Evolutionary conservation across 1,284 basidiomycete genomes (phyloP).

Genomic region (Moesziomyces antarcticus): DNA sequence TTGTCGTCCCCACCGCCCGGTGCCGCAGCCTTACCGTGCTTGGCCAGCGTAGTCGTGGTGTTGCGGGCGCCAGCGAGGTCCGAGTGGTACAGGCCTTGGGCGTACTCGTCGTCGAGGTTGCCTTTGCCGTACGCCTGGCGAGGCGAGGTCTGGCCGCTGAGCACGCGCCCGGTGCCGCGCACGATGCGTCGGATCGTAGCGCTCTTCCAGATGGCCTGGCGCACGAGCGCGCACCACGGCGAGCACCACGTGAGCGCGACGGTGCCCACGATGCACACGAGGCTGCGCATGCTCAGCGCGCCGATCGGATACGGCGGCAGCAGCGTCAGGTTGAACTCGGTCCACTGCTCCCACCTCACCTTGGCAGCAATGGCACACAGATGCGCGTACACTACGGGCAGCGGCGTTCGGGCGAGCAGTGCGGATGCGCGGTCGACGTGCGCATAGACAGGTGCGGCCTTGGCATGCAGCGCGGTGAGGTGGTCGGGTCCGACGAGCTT

Average conservation of each 20-base stretch:
- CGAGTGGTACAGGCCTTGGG: constrained; percentile 22
- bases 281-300: constrained; percentile 56
- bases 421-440: constrained; percentile 13
- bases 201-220: constrained; percentile 64
- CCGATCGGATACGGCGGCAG: constrained; percentile 65
- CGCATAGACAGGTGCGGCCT: constrained; percentile 22
- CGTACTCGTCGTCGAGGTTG: constrained; percentile 45
- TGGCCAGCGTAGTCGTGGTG: background rate
- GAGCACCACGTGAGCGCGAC: constrained; percentile 65
- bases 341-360: constrained; percentile 29
- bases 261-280: constrained; percentile 58
- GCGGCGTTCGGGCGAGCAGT: constrained; percentile 16
- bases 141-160: constrained; percentile 40
- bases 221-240: constrained; percentile 63
- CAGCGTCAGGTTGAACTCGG: constrained; percentile 40
- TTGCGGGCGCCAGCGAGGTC: constrained; percentile 4
- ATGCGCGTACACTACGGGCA: constrained; percentile 16
- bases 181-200: constrained; percentile 54
- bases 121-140: constrained; percentile 38
- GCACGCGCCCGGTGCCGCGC: constrained; percentile 40
- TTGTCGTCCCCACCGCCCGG: constrained; percentile 14
- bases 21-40: too few relatives aligned
- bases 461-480: constrained; percentile 15
- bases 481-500: constrained; percentile 23
- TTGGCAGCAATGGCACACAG: constrained; percentile 1